phyloP scores from a whole-genome alignment of 2,329 filamentous ascomycete species.

The Scedosporium minutisporum region DNA sequence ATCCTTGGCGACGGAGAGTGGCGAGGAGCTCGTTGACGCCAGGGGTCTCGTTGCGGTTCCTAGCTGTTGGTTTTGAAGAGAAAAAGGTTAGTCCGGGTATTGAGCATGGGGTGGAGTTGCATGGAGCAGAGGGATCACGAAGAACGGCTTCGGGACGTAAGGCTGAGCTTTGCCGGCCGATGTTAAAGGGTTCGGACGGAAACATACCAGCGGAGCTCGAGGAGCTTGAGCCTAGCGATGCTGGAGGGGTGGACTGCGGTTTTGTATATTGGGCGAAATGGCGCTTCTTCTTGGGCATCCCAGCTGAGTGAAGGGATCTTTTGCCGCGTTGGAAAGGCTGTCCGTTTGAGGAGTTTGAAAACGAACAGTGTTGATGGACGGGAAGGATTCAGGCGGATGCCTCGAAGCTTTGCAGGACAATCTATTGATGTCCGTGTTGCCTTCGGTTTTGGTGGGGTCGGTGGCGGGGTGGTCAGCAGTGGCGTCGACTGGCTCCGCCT shows the following conservation, averaged over 20 bases:
- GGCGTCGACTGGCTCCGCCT: too few relatives aligned
- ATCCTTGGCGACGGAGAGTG: constrained; percentile 39
- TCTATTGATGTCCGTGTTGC: too few relatives aligned
- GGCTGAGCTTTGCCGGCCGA: not conserved
- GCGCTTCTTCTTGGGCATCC: constrained; percentile 54
- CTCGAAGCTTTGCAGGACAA: too few relatives aligned
- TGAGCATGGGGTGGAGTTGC: not conserved
- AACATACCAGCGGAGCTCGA: constrained; percentile 8
- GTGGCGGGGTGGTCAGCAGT: too few relatives aligned
- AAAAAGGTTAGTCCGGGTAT: constrained; percentile 5
- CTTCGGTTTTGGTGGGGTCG: too few relatives aligned
- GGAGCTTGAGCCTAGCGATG: constrained; percentile 9
- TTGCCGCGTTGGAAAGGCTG: not conserved
- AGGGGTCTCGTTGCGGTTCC: not conserved
- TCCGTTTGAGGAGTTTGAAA: too few relatives aligned
- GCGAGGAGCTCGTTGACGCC: constrained; percentile 52
- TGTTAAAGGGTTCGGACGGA: not conserved
- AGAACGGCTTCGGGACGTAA: not conserved
- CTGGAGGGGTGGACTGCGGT: constrained; percentile 42
- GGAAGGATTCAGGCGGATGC: too few relatives aligned
- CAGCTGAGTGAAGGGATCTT: not conserved
- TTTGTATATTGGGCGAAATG: constrained; percentile 46
- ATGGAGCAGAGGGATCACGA: not conserved
- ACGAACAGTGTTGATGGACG: too few relatives aligned
- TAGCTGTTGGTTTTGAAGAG: not conserved